These are phyloP conservation scores for Pseudogymnoascus sp. DNA, from an alignment of 2,329 filamentous ascomycete species.

Conservation along the genomic window DNA sequence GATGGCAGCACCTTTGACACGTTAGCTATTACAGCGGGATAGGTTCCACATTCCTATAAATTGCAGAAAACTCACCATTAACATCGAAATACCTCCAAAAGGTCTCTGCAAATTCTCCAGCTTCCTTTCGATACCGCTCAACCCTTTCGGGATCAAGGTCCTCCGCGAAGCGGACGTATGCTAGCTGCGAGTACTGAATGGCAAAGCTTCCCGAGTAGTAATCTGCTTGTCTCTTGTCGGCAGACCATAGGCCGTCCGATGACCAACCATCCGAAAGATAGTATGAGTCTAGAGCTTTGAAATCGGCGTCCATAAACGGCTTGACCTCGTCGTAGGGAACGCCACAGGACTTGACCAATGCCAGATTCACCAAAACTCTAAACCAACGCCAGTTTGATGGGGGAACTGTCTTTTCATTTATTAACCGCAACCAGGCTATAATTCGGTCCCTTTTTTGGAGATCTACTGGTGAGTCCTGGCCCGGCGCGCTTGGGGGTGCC, in stretches of 20 bases:
- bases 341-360: conserved; percentile 36
- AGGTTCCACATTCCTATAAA: not conserved
- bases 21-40: not conserved
- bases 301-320: conserved; percentile 35
- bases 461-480: conserved; percentile 23
- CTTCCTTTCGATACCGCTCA: conserved; percentile 32
- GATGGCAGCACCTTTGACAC: conserved; percentile 40
- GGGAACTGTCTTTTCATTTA: conserved; percentile 41
- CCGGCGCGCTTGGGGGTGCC: not conserved
- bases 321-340: conserved; percentile 30
- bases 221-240: conserved; percentile 35
- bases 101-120: conserved; percentile 33
- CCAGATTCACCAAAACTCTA: conserved; percentile 43
- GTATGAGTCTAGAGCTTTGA: conserved; percentile 39
- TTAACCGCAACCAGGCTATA: conserved; percentile 34
- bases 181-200: conserved; percentile 44
- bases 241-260: conserved; percentile 39
- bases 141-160: conserved; percentile 36
- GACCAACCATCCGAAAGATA: conserved; percentile 41
- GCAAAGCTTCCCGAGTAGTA: conserved; percentile 50
- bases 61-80: conserved; percentile 29
- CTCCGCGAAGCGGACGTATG: conserved; percentile 38
- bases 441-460: conserved; percentile 32
- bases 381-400: conserved; percentile 48
- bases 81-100: conserved; percentile 45